phyloP scores from a whole-genome alignment of 306 rosid genomes.

The Rosa persica region DNA sequence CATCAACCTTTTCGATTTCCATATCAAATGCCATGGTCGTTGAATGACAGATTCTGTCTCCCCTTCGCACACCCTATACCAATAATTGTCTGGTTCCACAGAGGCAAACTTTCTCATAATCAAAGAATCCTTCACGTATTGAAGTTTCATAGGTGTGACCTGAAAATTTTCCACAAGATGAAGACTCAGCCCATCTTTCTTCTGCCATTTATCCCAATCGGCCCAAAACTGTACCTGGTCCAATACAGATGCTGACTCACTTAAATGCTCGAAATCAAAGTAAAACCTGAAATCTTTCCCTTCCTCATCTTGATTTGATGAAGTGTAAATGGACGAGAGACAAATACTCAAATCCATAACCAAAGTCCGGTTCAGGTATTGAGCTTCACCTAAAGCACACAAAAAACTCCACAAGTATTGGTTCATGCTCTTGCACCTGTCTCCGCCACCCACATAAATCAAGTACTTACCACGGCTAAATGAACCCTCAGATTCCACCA shows the following conservation, averaged over 20 bases:
- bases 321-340: slow-evolving; percentile 75
- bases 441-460: slow-evolving; percentile 77
- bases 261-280: slow-evolving; percentile 96
- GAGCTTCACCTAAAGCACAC: slow-evolving; percentile 99
- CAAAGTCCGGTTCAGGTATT: slow-evolving; percentile 91
- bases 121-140: slow-evolving; percentile 64
- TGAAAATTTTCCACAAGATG: slow-evolving; percentile 76
- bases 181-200: slow-evolving; percentile 63
- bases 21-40: slow-evolving; percentile 92
- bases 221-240: slow-evolving; percentile 89
- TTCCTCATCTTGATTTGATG: slow-evolving; percentile 78
- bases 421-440: slow-evolving; percentile 96
- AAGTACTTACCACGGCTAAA: slow-evolving; percentile 75
- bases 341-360: slow-evolving; percentile 94
- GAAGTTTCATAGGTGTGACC: slow-evolving; percentile 88
- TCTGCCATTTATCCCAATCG: slow-evolving; percentile 86
- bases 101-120: slow-evolving; percentile 88
- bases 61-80: slow-evolving; percentile 98
- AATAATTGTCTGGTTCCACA: slow-evolving; percentile 91
- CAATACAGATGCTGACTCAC: slow-evolving; percentile 80
- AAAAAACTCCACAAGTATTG: slow-evolving; percentile 96
- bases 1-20: slow-evolving; percentile 95
- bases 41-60: slow-evolving; percentile 84
- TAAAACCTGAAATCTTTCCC: slow-evolving; percentile 97
- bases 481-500: slow-evolving; percentile 80